Conservation (phyloP, 257 asterid species). For the Petunia secreta region DNA sequence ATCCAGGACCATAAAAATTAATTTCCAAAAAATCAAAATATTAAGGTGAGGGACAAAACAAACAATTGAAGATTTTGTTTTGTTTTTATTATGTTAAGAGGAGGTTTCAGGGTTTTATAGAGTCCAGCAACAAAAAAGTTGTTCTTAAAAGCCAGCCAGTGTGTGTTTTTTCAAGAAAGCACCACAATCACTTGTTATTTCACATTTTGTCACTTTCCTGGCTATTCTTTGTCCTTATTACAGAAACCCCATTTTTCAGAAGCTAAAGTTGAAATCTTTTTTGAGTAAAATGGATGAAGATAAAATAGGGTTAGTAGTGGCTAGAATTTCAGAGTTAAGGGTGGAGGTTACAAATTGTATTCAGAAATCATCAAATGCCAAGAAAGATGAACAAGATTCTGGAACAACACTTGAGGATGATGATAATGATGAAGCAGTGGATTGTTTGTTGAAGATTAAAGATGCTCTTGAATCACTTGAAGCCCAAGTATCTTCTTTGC, state of each 20-base stretch:
- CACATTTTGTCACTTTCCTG: constrained; percentile 19
- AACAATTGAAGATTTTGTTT: neutral
- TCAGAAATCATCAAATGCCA: constrained; percentile 27
- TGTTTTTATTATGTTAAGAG: neutral
- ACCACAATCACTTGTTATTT: constrained; percentile 34
- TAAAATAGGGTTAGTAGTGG: constrained; percentile 48
- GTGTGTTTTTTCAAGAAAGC: neutral
- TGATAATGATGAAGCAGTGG: constrained; percentile 50
- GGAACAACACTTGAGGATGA: constrained; percentile 3
- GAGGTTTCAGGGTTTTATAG: neutral
- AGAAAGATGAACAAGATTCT: constrained; percentile 21
- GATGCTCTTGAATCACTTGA: constrained; percentile 90
- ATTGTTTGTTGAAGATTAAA: constrained; percentile 63
- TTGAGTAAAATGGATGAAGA: constrained; percentile 44
- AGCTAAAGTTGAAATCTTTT: neutral
- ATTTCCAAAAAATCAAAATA: neutral
- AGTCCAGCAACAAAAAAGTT: neutral
- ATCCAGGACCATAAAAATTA: neutral
- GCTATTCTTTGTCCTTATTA: neutral
- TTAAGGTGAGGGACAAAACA: neutral
- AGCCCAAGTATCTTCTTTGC: constrained; percentile 74
- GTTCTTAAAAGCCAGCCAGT: too few species aligned
- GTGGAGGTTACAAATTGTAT: constrained; percentile 45
- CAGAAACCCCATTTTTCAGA: neutral
- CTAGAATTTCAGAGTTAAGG: constrained; percentile 47